Conservation (phyloP, 306 rosid species). For the Pterocarpus santalinus region DNA sequence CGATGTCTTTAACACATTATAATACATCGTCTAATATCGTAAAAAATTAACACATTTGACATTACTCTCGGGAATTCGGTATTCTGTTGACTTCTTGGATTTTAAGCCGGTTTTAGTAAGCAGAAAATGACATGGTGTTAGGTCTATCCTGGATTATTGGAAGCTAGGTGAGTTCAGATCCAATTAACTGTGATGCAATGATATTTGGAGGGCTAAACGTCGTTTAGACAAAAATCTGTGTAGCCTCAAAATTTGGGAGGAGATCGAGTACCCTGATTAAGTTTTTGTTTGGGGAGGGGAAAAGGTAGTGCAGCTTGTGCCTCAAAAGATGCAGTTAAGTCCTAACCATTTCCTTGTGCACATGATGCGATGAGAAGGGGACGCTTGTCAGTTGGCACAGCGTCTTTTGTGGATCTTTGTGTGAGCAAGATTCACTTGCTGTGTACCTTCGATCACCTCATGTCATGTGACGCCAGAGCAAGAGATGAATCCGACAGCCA, state of each 20-base stretch:
- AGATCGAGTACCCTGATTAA: background rate
- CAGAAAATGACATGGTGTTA: too few relatives aligned
- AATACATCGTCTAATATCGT: background rate
- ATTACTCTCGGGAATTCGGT: too few relatives aligned
- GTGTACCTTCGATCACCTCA: background rate
- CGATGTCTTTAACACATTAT: background rate
- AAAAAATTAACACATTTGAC: background rate
- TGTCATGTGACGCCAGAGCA: slow-evolving; percentile 9
- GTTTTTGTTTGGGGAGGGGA: too few relatives aligned
- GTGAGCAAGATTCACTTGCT: slow-evolving; percentile 40
- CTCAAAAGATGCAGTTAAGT: background rate
- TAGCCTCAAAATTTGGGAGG: background rate
- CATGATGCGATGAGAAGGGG: slow-evolving; percentile 28
- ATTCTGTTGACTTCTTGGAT: background rate
- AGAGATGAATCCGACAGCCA: background rate
- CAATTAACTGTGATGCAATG: background rate
- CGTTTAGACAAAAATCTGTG: background rate
- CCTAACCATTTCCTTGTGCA: background rate
- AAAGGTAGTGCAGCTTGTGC: too few relatives aligned
- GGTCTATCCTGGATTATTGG: background rate
- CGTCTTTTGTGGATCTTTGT: slow-evolving; percentile 48
- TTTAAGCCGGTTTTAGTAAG: too few relatives aligned
- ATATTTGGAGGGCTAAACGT: background rate
- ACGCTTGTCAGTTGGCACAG: slow-evolving; percentile 39
- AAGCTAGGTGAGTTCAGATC: background rate